These are phyloP conservation scores for Cladophialophora exuberans DNA, from an alignment of 2,329 filamentous ascomycete species.

Conservation along the genomic window DNA sequence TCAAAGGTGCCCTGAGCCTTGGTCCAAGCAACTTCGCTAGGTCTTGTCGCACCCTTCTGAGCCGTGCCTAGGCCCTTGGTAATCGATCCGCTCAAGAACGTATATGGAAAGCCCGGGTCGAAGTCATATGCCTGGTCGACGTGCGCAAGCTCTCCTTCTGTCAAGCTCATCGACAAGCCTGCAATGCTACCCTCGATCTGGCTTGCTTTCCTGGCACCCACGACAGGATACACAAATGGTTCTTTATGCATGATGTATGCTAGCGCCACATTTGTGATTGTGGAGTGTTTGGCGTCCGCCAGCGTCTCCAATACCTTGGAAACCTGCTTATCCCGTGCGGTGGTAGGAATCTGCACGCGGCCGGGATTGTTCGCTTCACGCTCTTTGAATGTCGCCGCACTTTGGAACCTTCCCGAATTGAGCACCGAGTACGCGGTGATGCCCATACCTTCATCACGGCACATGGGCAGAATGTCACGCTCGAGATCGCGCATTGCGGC, in stretches of 20 bases:
- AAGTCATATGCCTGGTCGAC: conserved; percentile 59
- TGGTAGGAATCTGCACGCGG: background rate
- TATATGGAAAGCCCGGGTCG: conserved; percentile 59
- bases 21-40: background rate
- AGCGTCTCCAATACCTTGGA: conserved; percentile 59
- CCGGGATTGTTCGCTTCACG: conserved; percentile 9
- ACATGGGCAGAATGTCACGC: conserved; percentile 69
- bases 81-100: background rate
- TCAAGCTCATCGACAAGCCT: conserved; percentile 55
- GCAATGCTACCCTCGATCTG: conserved; percentile 60
- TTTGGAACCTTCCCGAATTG: conserved; percentile 30
- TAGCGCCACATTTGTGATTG: conserved; percentile 41
- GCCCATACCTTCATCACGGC: conserved; percentile 63
- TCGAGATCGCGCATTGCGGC: conserved; percentile 66
- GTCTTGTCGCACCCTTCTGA: background rate
- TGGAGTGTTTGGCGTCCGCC: conserved; percentile 12
- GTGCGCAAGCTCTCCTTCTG: conserved; percentile 56
- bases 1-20: background rate
- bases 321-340: conserved; percentile 62
- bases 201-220: conserved; percentile 57
- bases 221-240: conserved; percentile 57
- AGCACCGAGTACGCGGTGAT: conserved; percentile 56
- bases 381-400: conserved; percentile 34
- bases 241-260: conserved; percentile 58
- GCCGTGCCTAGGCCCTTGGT: background rate